phyloP scores from a whole-genome alignment of 2,329 filamentous ascomycete genomes.

The Aspergillus texensis region DNA sequence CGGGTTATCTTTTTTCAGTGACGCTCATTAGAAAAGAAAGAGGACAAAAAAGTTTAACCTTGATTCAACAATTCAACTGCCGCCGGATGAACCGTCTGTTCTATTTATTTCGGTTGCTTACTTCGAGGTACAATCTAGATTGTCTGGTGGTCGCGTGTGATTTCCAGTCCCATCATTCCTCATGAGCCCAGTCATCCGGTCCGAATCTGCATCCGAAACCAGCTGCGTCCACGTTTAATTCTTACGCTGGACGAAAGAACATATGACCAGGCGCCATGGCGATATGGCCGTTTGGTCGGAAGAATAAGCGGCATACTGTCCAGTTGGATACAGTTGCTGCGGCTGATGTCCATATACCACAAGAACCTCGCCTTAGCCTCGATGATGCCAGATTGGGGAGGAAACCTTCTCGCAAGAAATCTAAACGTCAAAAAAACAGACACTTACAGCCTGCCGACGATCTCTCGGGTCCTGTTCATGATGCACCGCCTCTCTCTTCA shows the following conservation, averaged over 20 bases:
- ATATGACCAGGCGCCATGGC: slow-evolving; percentile 59
- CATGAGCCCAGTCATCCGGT: slow-evolving; percentile 31
- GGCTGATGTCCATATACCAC: slow-evolving; percentile 37
- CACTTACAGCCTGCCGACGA: slow-evolving; percentile 31
- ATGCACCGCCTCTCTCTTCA: slow-evolving; percentile 15
- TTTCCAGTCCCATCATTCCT: slow-evolving; percentile 16
- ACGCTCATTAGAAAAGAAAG: background rate
- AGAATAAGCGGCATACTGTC: slow-evolving; percentile 67
- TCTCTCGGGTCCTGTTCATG: slow-evolving; percentile 16
- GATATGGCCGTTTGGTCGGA: slow-evolving; percentile 81
- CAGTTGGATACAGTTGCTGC: slow-evolving; percentile 57
- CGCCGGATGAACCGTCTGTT: background rate
- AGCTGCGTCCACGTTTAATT: slow-evolving; percentile 23
- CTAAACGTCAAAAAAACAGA: slow-evolving; percentile 38
- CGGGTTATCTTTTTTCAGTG: background rate
- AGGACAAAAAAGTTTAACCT: background rate
- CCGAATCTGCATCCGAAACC: slow-evolving; percentile 19
- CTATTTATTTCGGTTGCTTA: slow-evolving; percentile 6
- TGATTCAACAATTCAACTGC: background rate
- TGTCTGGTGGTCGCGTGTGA: slow-evolving; percentile 20
- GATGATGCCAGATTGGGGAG: slow-evolving; percentile 31
- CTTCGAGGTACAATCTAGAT: slow-evolving; percentile 1
- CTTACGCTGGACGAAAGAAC: slow-evolving; percentile 19
- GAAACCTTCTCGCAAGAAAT: slow-evolving; percentile 37
- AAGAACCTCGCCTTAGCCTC: slow-evolving; percentile 31